Conservation (phyloP, 176 grass and related monocot genomes). For the Coix lacrymajobi region DNA sequence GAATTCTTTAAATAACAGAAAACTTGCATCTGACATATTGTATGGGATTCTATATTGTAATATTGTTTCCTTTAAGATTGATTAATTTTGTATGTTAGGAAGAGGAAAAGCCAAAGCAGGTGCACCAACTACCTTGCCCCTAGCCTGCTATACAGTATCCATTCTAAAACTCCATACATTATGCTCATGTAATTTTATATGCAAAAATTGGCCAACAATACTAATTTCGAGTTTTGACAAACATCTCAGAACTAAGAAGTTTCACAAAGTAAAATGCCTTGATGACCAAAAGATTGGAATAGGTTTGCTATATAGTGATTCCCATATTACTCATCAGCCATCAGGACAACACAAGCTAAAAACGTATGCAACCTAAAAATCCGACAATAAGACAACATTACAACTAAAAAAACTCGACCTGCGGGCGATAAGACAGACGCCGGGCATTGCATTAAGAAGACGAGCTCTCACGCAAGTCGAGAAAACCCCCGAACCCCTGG, state of each 20-base stretch:
- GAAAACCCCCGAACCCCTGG: too few relatives aligned
- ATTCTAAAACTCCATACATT: not conserved
- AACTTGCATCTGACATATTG: not conserved
- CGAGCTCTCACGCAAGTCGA: too few relatives aligned
- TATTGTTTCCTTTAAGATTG: not conserved
- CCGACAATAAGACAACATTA: not conserved
- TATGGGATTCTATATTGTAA: not conserved
- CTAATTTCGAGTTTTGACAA: not conserved
- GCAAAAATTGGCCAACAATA: not conserved
- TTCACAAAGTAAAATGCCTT: not conserved
- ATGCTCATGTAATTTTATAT: not conserved
- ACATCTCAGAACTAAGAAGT: not conserved
- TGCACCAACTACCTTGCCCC: not conserved
- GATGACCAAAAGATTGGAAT: not conserved
- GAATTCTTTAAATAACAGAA: not conserved
- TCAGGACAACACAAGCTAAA: not conserved
- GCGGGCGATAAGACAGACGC: too few relatives aligned
- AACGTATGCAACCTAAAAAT: not conserved
- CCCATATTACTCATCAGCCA: constrained; percentile 3
- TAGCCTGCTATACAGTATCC: not conserved
- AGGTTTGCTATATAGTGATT: not conserved
- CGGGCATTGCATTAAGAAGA: too few relatives aligned
- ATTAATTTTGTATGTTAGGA: not conserved
- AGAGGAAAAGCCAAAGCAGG: not conserved
- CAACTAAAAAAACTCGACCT: too few relatives aligned